These are phyloP conservation scores for Trichophyton mentagrophytes DNA, from an alignment of 2,329 filamentous ascomycete genomes.

Conservation along the genomic window DNA sequence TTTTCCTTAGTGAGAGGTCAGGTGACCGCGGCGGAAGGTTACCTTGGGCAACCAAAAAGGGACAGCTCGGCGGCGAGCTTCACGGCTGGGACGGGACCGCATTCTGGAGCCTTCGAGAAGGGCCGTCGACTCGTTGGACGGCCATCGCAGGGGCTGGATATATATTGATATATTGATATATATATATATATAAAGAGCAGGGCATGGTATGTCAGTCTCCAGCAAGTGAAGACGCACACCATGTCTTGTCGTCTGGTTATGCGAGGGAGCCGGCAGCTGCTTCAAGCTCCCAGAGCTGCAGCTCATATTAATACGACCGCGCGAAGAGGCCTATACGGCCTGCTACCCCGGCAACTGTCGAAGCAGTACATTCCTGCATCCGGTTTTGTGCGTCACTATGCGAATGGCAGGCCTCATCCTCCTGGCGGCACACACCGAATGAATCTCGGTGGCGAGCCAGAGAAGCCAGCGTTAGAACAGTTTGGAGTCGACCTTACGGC, in stretches of 20 bases:
- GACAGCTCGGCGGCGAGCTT: neutral
- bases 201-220: neutral
- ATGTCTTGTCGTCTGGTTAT: neutral
- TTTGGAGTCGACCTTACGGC: constrained; percentile 85
- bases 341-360: neutral
- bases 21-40: neutral
- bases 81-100: neutral
- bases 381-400: constrained; percentile 32
- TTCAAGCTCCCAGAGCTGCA: neutral
- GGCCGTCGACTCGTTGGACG: constrained; percentile 11
- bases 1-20: neutral
- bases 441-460: constrained; percentile 61
- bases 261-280: neutral
- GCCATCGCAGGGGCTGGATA: neutral
- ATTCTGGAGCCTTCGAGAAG: constrained; percentile 28
- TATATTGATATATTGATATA: neutral
- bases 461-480: constrained; percentile 82
- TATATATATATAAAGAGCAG: neutral
- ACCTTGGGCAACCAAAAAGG: neutral
- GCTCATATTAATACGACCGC: neutral
- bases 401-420: constrained; percentile 59
- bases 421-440: constrained; percentile 89
- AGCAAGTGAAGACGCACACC: neutral
- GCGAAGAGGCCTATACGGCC: neutral
- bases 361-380: neutral